Evolutionary conservation across 2,329 filamentous ascomycete species (phyloP).

Genomic region (Stachybotrys echinatus): DNA sequence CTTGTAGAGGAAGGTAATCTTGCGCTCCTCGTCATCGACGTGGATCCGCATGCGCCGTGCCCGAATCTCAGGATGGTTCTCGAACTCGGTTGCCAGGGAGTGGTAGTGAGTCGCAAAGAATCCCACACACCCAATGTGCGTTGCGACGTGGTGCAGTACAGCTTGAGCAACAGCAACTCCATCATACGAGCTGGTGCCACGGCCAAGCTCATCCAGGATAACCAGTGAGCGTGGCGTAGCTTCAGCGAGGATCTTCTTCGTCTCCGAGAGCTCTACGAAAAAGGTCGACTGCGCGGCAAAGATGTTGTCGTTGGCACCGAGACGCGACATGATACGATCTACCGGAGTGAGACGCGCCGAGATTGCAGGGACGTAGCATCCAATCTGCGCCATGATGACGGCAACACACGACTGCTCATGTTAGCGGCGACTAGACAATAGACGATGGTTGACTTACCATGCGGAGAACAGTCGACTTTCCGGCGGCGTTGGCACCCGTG

Average conservation of each 20-base stretch:
- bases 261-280: slow-evolving; percentile 95
- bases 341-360: slow-evolving; percentile 83
- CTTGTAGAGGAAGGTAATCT: slow-evolving; percentile 96
- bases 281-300: slow-evolving; percentile 97
- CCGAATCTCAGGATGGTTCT: slow-evolving; percentile 78
- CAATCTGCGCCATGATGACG: slow-evolving; percentile 95
- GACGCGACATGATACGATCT: slow-evolving; percentile 96
- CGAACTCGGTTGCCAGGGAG: slow-evolving; percentile 85
- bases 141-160: slow-evolving; percentile 92
- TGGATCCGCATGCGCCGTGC: slow-evolving; percentile 91
- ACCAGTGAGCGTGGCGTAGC: slow-evolving; percentile 91
- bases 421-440: not conserved
- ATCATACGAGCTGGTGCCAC: slow-evolving; percentile 92
- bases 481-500: slow-evolving; percentile 93
- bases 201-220: slow-evolving; percentile 92
- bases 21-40: slow-evolving; percentile 76
- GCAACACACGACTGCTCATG: slow-evolving; percentile 74
- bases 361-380: slow-evolving; percentile 81
- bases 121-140: slow-evolving; percentile 86
- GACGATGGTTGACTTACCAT: slow-evolving; percentile 59
- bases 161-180: slow-evolving; percentile 95
- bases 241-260: slow-evolving; percentile 94
- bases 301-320: slow-evolving; percentile 98
- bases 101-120: slow-evolving; percentile 99
- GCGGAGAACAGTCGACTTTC: slow-evolving; percentile 91